Base-by-base conservation (phyloP, 1,139 yeast species). In the Kluyveromyces marxianus region DNA sequence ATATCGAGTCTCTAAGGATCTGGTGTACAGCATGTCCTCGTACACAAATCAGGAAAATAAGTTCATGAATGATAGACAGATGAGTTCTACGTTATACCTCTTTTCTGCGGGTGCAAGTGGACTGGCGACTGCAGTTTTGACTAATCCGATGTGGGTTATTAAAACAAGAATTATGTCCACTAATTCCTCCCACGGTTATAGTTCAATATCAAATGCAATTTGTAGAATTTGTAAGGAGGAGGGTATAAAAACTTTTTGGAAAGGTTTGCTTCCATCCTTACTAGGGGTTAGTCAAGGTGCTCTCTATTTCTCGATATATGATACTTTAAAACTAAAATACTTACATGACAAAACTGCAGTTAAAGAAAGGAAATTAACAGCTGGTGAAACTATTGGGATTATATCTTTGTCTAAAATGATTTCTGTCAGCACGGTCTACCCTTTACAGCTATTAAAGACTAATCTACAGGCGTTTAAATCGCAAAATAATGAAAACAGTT, bases 111-210 rank as follows among this genome's bases (percentile, higher is more conserved):
- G 78, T 41, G 50, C 70, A 3, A 90, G 97, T 0, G 98, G 98
- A 0, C 58, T 81, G 30, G 57, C 80, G 7, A 88, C 97, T 0
- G 76, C 95, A 0, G 51, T 87, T 0, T 44, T 85, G 14, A 90
- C 98, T 0, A 92, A 89, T 62, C 98, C 98, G 0, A 75, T 92
- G 33, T 92, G 98, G 98, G 97, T 92, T 31, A 88, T 92, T 36
- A 92, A 92, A 65, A 92, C 98, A 0, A 71, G 97, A 48, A 83
- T 90, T 52, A 70, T 92, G 55, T 80, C 89, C 25, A 71, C 87
- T 2, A 69, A 78, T 14, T 65, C 70, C 1, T 66, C 68, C 0
- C 72, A 71, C 6, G 83, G 87, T 0, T 86, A 87, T 58, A 63
- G 60, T 10, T 78, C 87, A 0, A 63, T 81, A 8, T 6, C 57